Evolutionary conservation across 768 basidiomycete genomes (phyloP), one percentile per base, ranked within the genome.

Genomic region (Russula lepida): DNA sequence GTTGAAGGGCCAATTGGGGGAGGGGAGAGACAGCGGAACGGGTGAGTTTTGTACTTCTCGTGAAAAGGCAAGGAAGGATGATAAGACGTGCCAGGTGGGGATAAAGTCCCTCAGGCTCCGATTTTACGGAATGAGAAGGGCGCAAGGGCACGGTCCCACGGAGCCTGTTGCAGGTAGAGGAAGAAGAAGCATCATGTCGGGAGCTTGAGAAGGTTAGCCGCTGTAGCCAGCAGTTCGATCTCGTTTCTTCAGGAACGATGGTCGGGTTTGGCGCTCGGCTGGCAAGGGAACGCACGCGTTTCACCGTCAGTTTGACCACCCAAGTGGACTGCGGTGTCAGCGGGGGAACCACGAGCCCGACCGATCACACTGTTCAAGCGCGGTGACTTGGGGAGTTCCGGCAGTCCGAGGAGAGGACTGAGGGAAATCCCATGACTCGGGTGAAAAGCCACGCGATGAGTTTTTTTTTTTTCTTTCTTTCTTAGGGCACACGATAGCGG

Each of bases 111-210:
- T 54, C 50, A 58, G 60, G 62, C 62, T 54, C 62, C 62, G 62
- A 63, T 27, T 46, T 63, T 63, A 63, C 62, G 62, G 62, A 63
- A 63, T 30, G 57, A 54, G 62, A 58, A 63, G 62, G 62, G 62
- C 62, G 62, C 47, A 63, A 63, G 52, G 62, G 51, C 35, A 54
- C 51, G 52, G 56, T 58, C 52, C 52, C 57, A 58, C 62, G 62
- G 62, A 63, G 62, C 25, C 62, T 63, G 62, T 58, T 63, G 57
- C 46, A 48, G 57, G 54, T 48, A 33, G 46, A 39, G 51, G 33
- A 51, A 35, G 48, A 49, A 49, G 59, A 28, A 51, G 55, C 30
- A 58, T 63, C 62, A 43, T 54, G 62, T 58, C 46, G 52, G 47
- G 56, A 28, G 56, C 56, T 62, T 53, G 56, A 54, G 61, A 63